Evolutionary conservation across 1,284 basidiomycete genomes (phyloP), one percentile per base, ranked within the genome.

Genomic region (Anthracocystis panici-leucophaei): DNA sequence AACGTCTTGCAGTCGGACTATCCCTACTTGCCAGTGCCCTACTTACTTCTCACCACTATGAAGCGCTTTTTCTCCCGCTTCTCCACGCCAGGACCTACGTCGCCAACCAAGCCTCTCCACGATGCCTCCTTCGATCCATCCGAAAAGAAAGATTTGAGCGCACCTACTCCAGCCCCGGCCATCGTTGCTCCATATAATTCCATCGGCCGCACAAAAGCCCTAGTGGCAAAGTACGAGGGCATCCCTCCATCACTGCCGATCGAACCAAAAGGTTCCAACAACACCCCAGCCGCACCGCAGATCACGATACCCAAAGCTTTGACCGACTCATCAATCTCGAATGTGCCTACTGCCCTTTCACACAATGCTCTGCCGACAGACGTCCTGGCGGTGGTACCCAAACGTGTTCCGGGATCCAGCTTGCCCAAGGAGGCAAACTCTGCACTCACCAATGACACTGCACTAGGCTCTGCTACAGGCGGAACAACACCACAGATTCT

Each of bases 11-110:
- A 11, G 21, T 41, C 35, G 35, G n/a, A 10, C 23, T n/a, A 21
- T 50, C 46, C 18, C 29, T 18, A 29, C 25, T 31, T 27, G 46
- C 23, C 10, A 33, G 16, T 12, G 35, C 27, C 3, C n/a, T n/a
- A 14, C 27, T 12, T 20, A 16, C 20, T 12, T n/a, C 20, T 29
- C 45, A 11, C 41, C 23, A 50, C 46, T 48, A 80, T 80, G 79
- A 79, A 75, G 57, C 62, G 67, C 14, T 78, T 80, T 68, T 79
- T 80, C 58, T 75, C 75, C 14, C 77, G 79, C 57, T 79, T 80
- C 57, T 74, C 77, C 10, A 44, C 61, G 9, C 58, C 56, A 11
- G 65, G 57, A 16, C 57, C 69, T 5, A 50, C 62, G 2, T 40
- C 59, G 21, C 56, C 57, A 4, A 46, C 57, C 31, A 59, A 62